A percentile compares a stretch with the other conserved stretches of the same genome.
These are phyloP conservation scores for Yarrowia porcina DNA, from an alignment of 805 yeast genomes.

Conservation along the genomic window DNA sequence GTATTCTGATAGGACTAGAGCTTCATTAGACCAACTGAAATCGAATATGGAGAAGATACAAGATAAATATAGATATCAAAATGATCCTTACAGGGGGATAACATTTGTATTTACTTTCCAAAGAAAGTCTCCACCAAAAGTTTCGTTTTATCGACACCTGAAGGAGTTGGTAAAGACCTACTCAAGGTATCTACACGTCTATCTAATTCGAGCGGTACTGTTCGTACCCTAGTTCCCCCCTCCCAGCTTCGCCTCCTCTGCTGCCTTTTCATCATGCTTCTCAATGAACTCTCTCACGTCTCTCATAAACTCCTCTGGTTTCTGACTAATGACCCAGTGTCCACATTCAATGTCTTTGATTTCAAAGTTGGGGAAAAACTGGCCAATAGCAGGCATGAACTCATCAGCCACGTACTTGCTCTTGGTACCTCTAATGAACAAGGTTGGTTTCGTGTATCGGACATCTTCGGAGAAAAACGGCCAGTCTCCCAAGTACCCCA, in stretches of 20 bases:
- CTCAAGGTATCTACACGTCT: too few species aligned
- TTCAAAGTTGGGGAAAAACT: constrained; percentile 74
- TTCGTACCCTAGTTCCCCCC: too few species aligned
- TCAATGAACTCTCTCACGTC: constrained; percentile 22
- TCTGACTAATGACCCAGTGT: constrained; percentile 57
- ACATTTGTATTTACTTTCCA: too few species aligned
- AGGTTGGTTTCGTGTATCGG: constrained; percentile 66
- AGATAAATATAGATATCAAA: too few species aligned
- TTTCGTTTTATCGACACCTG: too few species aligned
- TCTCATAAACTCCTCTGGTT: constrained; percentile 16
- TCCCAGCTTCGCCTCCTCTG: neutral
- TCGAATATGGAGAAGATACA: too few species aligned
- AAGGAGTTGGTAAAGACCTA: too few species aligned
- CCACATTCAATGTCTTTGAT: constrained; percentile 76
- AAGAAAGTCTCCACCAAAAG: too few species aligned
- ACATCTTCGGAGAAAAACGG: constrained; percentile 57
- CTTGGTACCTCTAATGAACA: constrained; percentile 75
- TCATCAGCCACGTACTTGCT: constrained; percentile 84
- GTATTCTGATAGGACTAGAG: too few species aligned
- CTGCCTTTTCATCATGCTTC: constrained; percentile 15
- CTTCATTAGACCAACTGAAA: too few species aligned
- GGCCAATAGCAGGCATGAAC: constrained; percentile 64
- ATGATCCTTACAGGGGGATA: too few species aligned
- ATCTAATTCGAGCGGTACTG: too few species aligned
- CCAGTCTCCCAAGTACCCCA: constrained; percentile 73